A percentile compares a stretch with the other conserved stretches of the same genome.
Evolutionary conservation across 2,329 filamentous ascomycete species (phyloP).

Genomic region (Penicillium nordicum): DNA sequence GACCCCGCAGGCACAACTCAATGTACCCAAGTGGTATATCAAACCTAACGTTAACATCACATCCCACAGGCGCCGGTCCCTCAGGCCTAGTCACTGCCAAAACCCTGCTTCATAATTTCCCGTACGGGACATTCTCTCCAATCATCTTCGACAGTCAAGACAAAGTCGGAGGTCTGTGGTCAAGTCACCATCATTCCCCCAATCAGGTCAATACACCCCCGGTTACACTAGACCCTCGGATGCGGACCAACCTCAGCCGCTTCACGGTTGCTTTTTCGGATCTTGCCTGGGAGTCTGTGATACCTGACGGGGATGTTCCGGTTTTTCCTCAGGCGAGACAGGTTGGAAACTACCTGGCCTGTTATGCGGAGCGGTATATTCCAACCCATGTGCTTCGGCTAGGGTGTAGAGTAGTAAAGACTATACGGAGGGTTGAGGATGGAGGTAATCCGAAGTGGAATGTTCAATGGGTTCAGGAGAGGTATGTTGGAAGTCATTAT

Average conservation of each 20-base stretch:
- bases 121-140: conserved; percentile 58
- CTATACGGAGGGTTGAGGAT: conserved; percentile 18
- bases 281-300: conserved; percentile 61
- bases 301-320: conserved; percentile 45
- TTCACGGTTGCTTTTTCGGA: conserved; percentile 65
- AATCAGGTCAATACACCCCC: background rate
- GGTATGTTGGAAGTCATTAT: conserved; percentile 10
- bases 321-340: conserved; percentile 74
- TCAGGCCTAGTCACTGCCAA: conserved; percentile 70
- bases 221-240: conserved; percentile 55
- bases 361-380: conserved; percentile 61
- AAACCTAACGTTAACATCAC: conserved; percentile 2
- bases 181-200: conserved; percentile 30
- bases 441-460: conserved; percentile 35
- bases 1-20: background rate
- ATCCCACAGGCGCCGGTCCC: conserved; percentile 59
- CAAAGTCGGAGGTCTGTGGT: conserved; percentile 76
- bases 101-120: conserved; percentile 62
- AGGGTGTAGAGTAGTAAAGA: conserved; percentile 42
- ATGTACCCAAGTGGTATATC: background rate
- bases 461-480: conserved; percentile 34
- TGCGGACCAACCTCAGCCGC: conserved; percentile 64
- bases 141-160: conserved; percentile 66
- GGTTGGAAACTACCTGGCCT: conserved; percentile 67
- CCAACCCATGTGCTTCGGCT: conserved; percentile 47